Conservation (phyloP, 2,329 filamentous ascomycete species). For the Trichoderma koningii region DNA sequence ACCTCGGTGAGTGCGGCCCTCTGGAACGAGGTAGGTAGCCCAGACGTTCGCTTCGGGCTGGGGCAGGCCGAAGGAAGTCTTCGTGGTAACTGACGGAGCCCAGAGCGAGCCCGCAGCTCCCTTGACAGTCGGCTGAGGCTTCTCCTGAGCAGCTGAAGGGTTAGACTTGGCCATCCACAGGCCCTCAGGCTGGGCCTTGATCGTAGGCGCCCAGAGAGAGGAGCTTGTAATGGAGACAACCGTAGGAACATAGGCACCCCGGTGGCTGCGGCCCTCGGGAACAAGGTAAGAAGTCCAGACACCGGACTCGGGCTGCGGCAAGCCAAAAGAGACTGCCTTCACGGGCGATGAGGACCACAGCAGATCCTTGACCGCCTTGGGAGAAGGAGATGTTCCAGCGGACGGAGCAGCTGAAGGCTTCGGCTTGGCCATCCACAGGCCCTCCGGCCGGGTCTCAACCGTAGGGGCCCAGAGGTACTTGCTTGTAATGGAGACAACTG, state of each 20-base stretch:
- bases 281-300: slow-evolving; percentile 7
- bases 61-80: slow-evolving; percentile 3
- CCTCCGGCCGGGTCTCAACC: no score
- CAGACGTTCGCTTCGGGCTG: slow-evolving; percentile 6
- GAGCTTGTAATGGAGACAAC: slow-evolving; percentile 5
- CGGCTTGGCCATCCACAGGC: neutral
- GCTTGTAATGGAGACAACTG: slow-evolving; percentile 41
- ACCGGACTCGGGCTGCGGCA: slow-evolving; percentile 13
- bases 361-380: neutral
- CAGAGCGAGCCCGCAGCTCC: neutral
- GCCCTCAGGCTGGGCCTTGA: neutral
- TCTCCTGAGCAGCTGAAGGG: no score
- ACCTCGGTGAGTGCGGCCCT: no score
- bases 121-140: no score
- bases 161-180: slow-evolving; percentile 3
- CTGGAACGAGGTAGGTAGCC: neutral
- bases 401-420: neutral
- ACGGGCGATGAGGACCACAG: neutral
- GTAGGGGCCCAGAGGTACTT: slow-evolving; percentile 40
- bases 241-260: neutral
- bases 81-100: neutral
- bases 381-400: neutral
- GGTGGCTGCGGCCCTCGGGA: neutral
- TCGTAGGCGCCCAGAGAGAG: neutral
- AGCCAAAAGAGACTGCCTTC: neutral